Conservation (phyloP, 352 stramenopile species). For the Phytophthora niederhauseri region DNA sequence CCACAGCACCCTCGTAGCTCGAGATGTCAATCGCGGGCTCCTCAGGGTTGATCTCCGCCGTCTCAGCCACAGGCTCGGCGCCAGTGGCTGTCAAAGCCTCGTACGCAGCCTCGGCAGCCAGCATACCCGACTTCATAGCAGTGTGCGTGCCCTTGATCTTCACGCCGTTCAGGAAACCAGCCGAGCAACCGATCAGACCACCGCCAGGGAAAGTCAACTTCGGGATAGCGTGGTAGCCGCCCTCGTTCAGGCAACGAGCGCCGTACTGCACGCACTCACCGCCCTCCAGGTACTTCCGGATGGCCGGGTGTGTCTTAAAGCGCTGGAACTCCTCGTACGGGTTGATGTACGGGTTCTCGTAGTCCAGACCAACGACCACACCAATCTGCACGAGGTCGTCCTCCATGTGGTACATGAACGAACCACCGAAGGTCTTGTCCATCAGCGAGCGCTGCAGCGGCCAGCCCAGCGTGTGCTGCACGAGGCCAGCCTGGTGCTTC, state of each 20-base stretch:
- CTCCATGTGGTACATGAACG: conserved; percentile 99
- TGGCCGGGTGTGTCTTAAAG: conserved; percentile 98
- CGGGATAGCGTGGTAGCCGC: conserved; percentile 97
- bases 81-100: conserved; percentile 74
- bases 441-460: conserved; percentile 93
- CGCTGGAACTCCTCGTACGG: conserved; percentile 99
- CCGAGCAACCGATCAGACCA: conserved; percentile 96
- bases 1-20: conserved; percentile 89
- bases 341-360: conserved; percentile 99
- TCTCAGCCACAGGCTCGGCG: conserved; percentile 66
- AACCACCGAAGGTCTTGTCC: conserved; percentile 97
- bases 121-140: conserved; percentile 98
- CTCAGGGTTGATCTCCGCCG: conserved; percentile 72
- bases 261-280: conserved; percentile 98
- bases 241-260: conserved; percentile 94
- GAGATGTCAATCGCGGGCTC: conserved; percentile 71
- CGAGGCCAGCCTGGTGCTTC: conserved; percentile 93
- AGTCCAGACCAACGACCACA: conserved; percentile 98
- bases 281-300: conserved; percentile 94
- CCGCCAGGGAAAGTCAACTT: conserved; percentile 98
- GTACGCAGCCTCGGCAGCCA: conserved; percentile 96
- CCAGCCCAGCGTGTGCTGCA: conserved; percentile 99
- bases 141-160: conserved; percentile 99
- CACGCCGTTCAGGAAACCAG: conserved; percentile 98
- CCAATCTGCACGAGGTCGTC: conserved; percentile 96